These are phyloP conservation scores for Cephalotrichum gorgonifer DNA, from an alignment of 2,329 filamentous ascomycete species.

Conservation along the genomic window DNA sequence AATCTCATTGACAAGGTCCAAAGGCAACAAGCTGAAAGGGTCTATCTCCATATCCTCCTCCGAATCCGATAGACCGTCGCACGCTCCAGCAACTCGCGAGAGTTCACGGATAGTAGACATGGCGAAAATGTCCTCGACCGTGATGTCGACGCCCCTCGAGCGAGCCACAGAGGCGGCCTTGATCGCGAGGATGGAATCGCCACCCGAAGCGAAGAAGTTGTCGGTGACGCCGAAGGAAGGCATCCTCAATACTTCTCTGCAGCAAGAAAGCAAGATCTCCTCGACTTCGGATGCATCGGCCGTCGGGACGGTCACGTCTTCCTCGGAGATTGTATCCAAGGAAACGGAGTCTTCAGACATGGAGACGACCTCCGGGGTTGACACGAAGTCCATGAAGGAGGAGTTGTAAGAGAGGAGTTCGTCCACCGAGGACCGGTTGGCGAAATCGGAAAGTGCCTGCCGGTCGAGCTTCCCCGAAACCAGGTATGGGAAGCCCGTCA, in stretches of 20 bases:
- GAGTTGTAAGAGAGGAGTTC: slow-evolving; percentile 5
- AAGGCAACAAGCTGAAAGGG: slow-evolving; percentile 30
- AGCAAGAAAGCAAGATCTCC: slow-evolving; percentile 18
- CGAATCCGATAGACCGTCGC: slow-evolving; percentile 9
- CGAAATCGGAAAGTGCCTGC: slow-evolving; percentile 34
- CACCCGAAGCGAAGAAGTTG: slow-evolving; percentile 36
- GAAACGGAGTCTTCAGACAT: too few species aligned
- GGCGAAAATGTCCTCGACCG: slow-evolving; percentile 34
- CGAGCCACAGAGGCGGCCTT: slow-evolving; percentile 33
- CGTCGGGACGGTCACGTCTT: background rate
- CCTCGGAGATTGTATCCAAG: background rate
- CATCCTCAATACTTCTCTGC: slow-evolving; percentile 6
- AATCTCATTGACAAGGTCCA: slow-evolving; percentile 21
- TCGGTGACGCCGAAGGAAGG: slow-evolving; percentile 11
- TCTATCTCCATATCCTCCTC: slow-evolving; percentile 15
- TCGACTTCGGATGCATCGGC: slow-evolving; percentile 22
- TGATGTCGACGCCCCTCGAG: slow-evolving; percentile 25
- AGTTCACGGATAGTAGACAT: slow-evolving; percentile 25
- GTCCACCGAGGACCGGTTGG: slow-evolving; percentile 24
- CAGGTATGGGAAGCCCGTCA: slow-evolving; percentile 32
- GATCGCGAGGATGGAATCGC: slow-evolving; percentile 42
- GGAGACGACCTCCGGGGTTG: too few species aligned
- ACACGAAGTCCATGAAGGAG: too few species aligned
- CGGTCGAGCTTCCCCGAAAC: slow-evolving; percentile 40
- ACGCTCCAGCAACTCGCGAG: slow-evolving; percentile 27